These are phyloP conservation scores for Pilasporangium apinafurcum DNA, from an alignment of 352 stramenopile genomes.

Conservation along the genomic window DNA sequence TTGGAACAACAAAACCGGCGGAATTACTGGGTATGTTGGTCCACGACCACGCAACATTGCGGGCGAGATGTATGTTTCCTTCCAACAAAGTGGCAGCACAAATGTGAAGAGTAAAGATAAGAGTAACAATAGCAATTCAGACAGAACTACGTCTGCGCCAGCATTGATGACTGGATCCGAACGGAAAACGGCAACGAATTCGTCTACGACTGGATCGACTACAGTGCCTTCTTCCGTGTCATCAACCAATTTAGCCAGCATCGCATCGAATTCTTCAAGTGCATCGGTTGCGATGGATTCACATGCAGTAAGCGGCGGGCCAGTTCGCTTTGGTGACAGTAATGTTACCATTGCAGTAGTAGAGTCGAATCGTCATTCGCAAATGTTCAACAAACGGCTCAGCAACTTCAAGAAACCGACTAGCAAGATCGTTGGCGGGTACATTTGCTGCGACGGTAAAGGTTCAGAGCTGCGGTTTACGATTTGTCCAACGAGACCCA, in stretches of 20 bases:
- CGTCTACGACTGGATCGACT: slow-evolving; percentile 4
- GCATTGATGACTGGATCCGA: slow-evolving; percentile 4
- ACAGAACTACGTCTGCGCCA: slow-evolving; percentile 6
- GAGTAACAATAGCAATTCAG: too few relatives aligned
- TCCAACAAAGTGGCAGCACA: slow-evolving; percentile 13
- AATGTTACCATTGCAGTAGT: slow-evolving; percentile 70
- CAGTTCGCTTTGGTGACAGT: slow-evolving; percentile 59
- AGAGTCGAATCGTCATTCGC: slow-evolving; percentile 77
- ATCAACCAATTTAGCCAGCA: slow-evolving; percentile 5
- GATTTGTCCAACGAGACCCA: slow-evolving; percentile 51
- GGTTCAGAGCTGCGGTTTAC: slow-evolving; percentile 63
- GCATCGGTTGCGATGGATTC: neutral
- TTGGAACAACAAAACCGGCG: slow-evolving; percentile 87
- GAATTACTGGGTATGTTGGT: slow-evolving; percentile 81
- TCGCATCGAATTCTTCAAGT: slow-evolving; percentile 3
- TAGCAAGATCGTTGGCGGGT: slow-evolving; percentile 66
- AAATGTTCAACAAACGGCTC: slow-evolving; percentile 80
- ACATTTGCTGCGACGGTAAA: slow-evolving; percentile 87
- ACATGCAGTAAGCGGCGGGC: slow-evolving; percentile 9
- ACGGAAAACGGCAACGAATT: slow-evolving; percentile 2
- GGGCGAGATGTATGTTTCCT: slow-evolving; percentile 77
- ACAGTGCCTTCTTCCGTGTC: slow-evolving; percentile 6
- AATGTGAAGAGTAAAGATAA: slow-evolving; percentile 5
- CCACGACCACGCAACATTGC: slow-evolving; percentile 53
- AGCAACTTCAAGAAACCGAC: slow-evolving; percentile 87